Base-by-base conservation (phyloP, 805 yeast species). In the Saccharomycopsis fodiens region DNA sequence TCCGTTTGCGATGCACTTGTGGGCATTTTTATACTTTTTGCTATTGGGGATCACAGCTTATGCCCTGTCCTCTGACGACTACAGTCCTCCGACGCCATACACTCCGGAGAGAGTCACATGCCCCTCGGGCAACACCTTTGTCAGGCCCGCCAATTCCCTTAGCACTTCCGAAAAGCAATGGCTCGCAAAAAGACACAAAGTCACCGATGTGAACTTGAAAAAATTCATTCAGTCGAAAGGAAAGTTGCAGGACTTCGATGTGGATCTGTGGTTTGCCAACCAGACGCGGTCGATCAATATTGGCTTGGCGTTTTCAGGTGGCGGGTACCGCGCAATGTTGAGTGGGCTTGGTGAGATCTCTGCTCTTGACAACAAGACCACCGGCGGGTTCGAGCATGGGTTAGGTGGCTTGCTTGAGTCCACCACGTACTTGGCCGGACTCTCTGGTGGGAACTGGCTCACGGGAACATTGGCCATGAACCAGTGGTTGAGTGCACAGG, bases 241-340 rank as follows among this genome's bases (percentile, higher is more conserved):
- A 35, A 56, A 59, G 15, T 47, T 56, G 12, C 32, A 57, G 1
- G 57, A 55, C 59, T 74, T 37, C 20, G 47, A 47, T 74, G 72
- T 55, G 73, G 73, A 50, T 72, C 20, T 27, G 41, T 27, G 43
- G 46, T 54, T 69, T 38, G 49, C 59, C 42, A 27, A 56, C 52
- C 29, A 42, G 35, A 41, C 46, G 21, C 32, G 35, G 16, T 40
- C 47, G 4, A 66, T 74, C 46, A 67, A 70, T 42, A 66, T 82
- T 37, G 88, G 78, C 3, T 53, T 74, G 25, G 80, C 87, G 4
- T 78, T 80, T 54, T 72, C 85, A 13, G 96, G 96, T 39, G 96
- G 96, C 58, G 96, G 96, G 2, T 87, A 85, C 61, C 73, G 96
- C 51, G 94, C 96, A 27, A 85, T 87, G 86, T 64, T 87, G 38